Percentiles rank a stretch among this genome's conserved stretches.
Evolutionary conservation across 257 asterid genomes (phyloP).

Genomic region (Nicotiana undulata): DNA sequence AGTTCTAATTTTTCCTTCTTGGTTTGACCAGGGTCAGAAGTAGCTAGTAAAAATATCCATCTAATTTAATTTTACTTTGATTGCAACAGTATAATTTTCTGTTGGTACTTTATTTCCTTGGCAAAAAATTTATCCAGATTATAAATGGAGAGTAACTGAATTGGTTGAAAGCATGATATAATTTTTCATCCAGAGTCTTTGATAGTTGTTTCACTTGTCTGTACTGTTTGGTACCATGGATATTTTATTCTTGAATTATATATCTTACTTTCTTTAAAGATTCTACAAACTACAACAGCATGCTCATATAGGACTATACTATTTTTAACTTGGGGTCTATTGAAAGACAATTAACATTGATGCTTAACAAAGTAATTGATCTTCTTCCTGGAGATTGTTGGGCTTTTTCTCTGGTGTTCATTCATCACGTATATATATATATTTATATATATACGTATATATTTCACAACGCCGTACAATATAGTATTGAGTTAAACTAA

Average conservation of each 20-base stretch:
- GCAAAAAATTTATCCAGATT: not conserved
- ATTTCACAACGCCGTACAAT: too few species aligned
- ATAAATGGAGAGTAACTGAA: not conserved
- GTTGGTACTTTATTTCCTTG: too few species aligned
- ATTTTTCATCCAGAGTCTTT: too few species aligned
- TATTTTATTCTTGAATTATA: not conserved
- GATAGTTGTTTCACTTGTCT: not conserved
- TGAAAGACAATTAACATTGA: not conserved
- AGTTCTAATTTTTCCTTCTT: not conserved
- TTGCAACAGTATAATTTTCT: not conserved
- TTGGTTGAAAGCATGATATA: not conserved
- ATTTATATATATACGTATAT: too few species aligned
- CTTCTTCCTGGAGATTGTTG: too few species aligned
- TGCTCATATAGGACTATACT: not conserved
- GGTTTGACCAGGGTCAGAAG: not conserved
- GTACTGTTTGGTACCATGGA: not conserved
- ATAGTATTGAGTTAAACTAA: too few species aligned
- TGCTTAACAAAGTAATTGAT: not conserved
- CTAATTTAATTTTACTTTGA: not conserved
- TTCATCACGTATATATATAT: too few species aligned
- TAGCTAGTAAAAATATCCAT: too few species aligned
- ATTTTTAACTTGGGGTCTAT: too few species aligned
- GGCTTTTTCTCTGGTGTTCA: too few species aligned
- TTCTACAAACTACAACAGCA: not conserved
- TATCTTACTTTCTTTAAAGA: not conserved